Evolutionary conservation across 345 rosid genomes (phyloP).

Genomic region (Melaleuca alternifolia): DNA sequence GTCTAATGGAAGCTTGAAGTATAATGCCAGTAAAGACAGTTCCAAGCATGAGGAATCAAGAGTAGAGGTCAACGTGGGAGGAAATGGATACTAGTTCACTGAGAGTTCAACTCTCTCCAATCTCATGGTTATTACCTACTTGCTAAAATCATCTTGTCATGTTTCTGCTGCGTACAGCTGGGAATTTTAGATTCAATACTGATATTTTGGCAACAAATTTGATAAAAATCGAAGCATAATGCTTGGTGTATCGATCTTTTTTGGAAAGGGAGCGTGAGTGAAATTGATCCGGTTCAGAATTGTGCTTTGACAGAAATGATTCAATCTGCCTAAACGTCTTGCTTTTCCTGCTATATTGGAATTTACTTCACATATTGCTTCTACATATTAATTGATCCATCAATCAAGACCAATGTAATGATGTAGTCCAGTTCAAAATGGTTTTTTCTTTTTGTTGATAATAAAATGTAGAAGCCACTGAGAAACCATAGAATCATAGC

Average conservation of each 20-base stretch:
- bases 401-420: not conserved
- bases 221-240: no score
- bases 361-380: not conserved
- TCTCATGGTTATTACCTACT: no score
- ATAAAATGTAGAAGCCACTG: not conserved
- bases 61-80: conserved; percentile 13
- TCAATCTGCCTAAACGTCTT: not conserved
- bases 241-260: no score
- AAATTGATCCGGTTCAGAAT: no score
- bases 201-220: no score
- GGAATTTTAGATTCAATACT: no score
- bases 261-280: no score
- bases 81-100: no score
- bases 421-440: not conserved
- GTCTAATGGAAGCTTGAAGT: conserved; percentile 21
- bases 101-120: no score
- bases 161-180: no score
- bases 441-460: not conserved
- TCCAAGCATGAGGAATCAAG: conserved; percentile 19
- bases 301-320: not conserved
- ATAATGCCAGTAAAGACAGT: conserved; percentile 1
- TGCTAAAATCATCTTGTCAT: no score
- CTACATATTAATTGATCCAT: not conserved
- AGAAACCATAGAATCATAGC: not conserved
- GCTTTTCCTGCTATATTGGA: not conserved